Evolutionary conservation across 2,329 filamentous ascomycete genomes (phyloP), one percentile per base, ranked within the genome.

Genomic region (Cercospora sp.): DNA sequence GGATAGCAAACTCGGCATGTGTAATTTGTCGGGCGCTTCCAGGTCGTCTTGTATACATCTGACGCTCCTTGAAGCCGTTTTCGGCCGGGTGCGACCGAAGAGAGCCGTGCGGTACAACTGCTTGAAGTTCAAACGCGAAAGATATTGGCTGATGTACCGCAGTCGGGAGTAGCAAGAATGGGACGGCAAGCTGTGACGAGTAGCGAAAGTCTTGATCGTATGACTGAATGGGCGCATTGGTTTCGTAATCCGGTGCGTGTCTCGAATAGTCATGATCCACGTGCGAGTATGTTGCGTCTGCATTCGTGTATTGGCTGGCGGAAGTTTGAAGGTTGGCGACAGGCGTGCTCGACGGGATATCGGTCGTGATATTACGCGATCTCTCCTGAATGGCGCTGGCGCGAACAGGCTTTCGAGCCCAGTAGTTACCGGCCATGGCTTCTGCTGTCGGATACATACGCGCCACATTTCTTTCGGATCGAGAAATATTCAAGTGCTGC

Each of bases 51-150:
- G 28, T 30, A 31, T 60, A 64, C 13, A 18, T 20, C 8, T 40
- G 12, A 33, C 45, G 28, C 23, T 42, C 48, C 10, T 42, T 13
- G 28, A 57, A 18, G 4, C 48, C 28, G n/a, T 51, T 53, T 10
- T 12, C 23, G 13, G 16, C 10, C 28, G 6, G 26, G 3, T 20
- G n/a, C 30, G n/a, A 18, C 18, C 20, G n/a, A 36, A 55, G 45
- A 5, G 26, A 9, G 33, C n/a, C 23, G 5, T 16, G 45, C 33
- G 30, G 40, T 16, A 36, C 28, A 5, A 63, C 33, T n/a, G 57
- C 20, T 28, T 48, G 31, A 28, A 67, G 61, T 8, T 59, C 60
- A 40, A 61, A 67, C 23, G 60, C 53, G 30, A 67, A 67, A 12
- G 60, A 67, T 28, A 18, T 40, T 18, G 65, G 36, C 9, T 42